Evolutionary conservation across 2,329 filamentous ascomycete genomes (phyloP), one percentile per base, ranked within the genome.

Genomic region (Phialophora expanda): DNA sequence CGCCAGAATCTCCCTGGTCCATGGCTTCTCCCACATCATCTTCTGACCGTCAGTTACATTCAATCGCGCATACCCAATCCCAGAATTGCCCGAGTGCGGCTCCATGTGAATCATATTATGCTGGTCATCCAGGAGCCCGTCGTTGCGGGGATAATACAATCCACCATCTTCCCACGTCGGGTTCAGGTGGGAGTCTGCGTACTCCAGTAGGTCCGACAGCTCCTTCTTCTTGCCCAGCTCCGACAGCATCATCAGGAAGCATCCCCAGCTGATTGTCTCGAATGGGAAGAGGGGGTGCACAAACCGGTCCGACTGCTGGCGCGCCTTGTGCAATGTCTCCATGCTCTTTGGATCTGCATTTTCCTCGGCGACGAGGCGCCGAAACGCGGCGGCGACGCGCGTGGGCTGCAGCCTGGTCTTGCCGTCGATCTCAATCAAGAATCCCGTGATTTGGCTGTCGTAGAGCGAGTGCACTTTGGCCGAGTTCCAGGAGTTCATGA

Each of bases 401-500:
- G 67, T 50, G 71, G 69, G 20, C 73, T 65, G 34, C 11, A 67
- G 32, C 8, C 72, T 71, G 26, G 73, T 66, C 30, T 71, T 53
- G 41, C 72, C 75, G 11, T 66, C 67, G 56, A 65, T 66, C 0
- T 62, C 64, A 2, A 72, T 74, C 55, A 78, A 64, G 59, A 73
- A 76, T 0, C 76, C 76, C 11, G 68, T 53, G 0, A 64, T 58
- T 9, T 74, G 71, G 24, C 58, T 66, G 2, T 66, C 64, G 56
- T 72, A 77, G 4, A 68, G 59, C 0, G 64, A 62, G 7, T 71
- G 71, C 3, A 78, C 74, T 14, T 72, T 69, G 2, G 71, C 67
- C 1, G 74, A 74, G 64, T 78, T 78, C 77, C 77, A 79, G 20
- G 74, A 74, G 51, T 67, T 60, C 75, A 79, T 78, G 66, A 76